phyloP scores from a whole-genome alignment of 2,329 filamentous ascomycete species.

The Pseudocercospora crystallina region DNA sequence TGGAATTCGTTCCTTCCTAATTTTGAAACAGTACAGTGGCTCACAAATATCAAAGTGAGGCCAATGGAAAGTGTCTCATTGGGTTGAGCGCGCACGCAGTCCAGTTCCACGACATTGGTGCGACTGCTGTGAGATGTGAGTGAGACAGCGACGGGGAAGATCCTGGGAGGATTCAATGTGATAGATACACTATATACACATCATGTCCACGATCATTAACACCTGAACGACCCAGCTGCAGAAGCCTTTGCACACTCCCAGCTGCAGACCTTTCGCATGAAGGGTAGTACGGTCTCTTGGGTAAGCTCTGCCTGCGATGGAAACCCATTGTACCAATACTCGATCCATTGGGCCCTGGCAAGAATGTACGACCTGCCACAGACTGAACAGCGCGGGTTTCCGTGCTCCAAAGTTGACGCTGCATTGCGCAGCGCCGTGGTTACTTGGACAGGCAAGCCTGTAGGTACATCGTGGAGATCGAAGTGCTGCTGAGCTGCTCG shows the following conservation, averaged over 20 bases:
- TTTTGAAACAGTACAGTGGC: too few species aligned
- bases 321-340: constrained; percentile 36
- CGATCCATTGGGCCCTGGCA: constrained; percentile 37
- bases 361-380: constrained; percentile 34
- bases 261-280: constrained; percentile 33
- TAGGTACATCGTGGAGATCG: constrained; percentile 28
- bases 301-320: constrained; percentile 27
- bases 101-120: too few species aligned
- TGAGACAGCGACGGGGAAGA: too few species aligned
- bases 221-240: constrained; percentile 20
- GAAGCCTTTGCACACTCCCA: constrained; percentile 33
- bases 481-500: constrained; percentile 26
- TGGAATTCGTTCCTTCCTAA: too few species aligned
- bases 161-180: too few species aligned
- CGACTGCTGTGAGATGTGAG: too few species aligned
- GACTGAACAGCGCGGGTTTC: constrained; percentile 34
- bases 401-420: constrained; percentile 17
- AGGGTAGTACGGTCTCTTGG: constrained; percentile 34
- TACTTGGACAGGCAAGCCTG: constrained; percentile 23
- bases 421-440: constrained; percentile 24
- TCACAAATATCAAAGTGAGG: too few species aligned
- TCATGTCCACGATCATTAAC: neutral
- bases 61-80: too few species aligned
- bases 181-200: too few species aligned
- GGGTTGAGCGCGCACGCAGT: too few species aligned